Evolutionary conservation across 2,329 filamentous ascomycete species (phyloP), one percentile per base, ranked within the genome.

Genomic region (Pezicula rhizophila): DNA sequence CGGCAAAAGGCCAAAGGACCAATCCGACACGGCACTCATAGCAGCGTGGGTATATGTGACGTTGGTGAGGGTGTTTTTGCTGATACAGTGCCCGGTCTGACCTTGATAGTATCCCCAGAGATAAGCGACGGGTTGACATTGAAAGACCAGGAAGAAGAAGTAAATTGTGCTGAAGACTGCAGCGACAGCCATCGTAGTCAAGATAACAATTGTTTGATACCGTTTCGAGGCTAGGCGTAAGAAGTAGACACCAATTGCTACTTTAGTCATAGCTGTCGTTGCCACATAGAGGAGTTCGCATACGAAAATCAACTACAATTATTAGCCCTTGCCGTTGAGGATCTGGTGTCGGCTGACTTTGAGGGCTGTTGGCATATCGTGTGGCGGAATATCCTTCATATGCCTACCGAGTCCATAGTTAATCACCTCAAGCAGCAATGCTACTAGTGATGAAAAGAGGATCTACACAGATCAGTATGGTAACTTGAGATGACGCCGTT

Each of bases 31-130:
- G 7, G 58, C 58, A 11, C 52, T 58, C 52, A 61, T 60, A 5
- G 50, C 56, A 34, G 57, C 57, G 46, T 63, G 58, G 20, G 56
- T 53, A 52, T 62, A 61, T 5, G 60, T 60, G 34, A 60, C 52
- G 23, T 53, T 52, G 1, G 56, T 49, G 8, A 61, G 45, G 15
- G 51, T 52, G 2, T 54, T 35, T n/a, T 56, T 51, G 28, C 51
- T 54, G 31, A 69, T 51, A 45, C 69, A 69, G 18, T 49, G 55
- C 8, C 69, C 66, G 4, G 45, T 43, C 8, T 55, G 52, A 1
- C 55, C 46, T 2, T 56, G 56, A 28, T 66, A 65, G 20, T 63
- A 60, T 17, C 55, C 52, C 70, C 70, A 72, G 46, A 66, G 66
- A 50, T 64, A 69, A 4, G 54, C 45, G 33, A 62, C 53, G 0